Percentiles rank a stretch among this genome's conserved stretches.
Conservation (phyloP, 345 rosid species). For the Linum usitatissimum region DNA sequence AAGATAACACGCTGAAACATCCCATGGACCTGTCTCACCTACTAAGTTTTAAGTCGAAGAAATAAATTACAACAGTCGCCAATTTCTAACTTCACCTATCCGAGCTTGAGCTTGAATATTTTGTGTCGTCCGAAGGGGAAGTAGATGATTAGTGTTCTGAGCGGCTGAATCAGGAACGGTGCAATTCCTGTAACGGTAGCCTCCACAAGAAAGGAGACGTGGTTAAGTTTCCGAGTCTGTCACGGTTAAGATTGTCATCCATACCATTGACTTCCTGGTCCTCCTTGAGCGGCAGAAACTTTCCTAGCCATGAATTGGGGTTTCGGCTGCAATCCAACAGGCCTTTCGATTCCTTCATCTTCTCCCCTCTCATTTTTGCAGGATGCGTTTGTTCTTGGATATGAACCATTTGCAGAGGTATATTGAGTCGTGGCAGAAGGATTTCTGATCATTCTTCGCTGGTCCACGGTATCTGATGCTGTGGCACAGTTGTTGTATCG, state of each 20-base stretch:
- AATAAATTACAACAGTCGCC: slow-evolving; percentile 14
- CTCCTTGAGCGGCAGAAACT: slow-evolving; percentile 78
- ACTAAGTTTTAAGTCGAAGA: slow-evolving; percentile 15
- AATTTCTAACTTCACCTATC: slow-evolving; percentile 4
- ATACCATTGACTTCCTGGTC: slow-evolving; percentile 65
- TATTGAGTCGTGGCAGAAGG: slow-evolving; percentile 49
- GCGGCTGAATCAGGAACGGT: slow-evolving; percentile 3
- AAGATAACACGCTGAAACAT: not conserved
- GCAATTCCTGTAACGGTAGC: not conserved
- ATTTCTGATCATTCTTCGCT: slow-evolving; percentile 58
- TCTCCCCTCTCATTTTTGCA: slow-evolving; percentile 63
- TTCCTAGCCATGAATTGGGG: slow-evolving; percentile 70
- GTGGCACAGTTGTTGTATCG: slow-evolving; percentile 77
- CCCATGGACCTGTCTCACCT: slow-evolving; percentile 10
- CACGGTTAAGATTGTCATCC: slow-evolving; percentile 13
- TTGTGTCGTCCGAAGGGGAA: slow-evolving; percentile 5
- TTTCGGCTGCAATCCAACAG: slow-evolving; percentile 65
- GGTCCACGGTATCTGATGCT: slow-evolving; percentile 58
- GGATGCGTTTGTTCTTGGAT: slow-evolving; percentile 52
- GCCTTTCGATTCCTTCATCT: slow-evolving; percentile 53
- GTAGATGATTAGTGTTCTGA: slow-evolving; percentile 4
- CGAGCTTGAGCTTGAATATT: slow-evolving; percentile 1
- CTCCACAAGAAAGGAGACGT: not conserved
- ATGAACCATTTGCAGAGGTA: slow-evolving; percentile 30
- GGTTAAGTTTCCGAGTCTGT: slow-evolving; percentile 1